These are phyloP conservation scores for Aspergillus egyptiacus DNA, from an alignment of 495 filamentous ascomycete genomes.

Conservation along the genomic window DNA sequence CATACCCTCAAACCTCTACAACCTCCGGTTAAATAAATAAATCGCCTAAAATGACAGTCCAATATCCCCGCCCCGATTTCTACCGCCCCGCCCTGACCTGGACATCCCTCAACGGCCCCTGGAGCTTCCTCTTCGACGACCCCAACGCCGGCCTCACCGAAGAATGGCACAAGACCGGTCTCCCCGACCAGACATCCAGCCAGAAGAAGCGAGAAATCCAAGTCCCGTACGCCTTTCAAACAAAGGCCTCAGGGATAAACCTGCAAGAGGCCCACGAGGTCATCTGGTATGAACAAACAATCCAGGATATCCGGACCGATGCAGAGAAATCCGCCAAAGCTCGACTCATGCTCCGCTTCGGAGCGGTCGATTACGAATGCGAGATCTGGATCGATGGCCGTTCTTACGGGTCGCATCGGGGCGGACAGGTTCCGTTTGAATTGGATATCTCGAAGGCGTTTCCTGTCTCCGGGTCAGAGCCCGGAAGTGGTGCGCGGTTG, in stretches of 20 bases:
- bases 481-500: constrained; percentile 7
- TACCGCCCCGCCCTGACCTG: constrained; percentile 44
- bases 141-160: constrained; percentile 39
- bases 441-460: constrained; percentile 29
- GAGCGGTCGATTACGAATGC: constrained; percentile 36
- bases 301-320: constrained; percentile 40
- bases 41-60: neutral
- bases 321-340: constrained; percentile 15
- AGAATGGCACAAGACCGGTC: constrained; percentile 26
- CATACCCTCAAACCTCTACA: too few species aligned
- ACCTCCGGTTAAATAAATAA: too few species aligned
- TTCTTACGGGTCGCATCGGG: constrained; percentile 23
- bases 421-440: constrained; percentile 37
- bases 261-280: constrained; percentile 53
- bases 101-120: constrained; percentile 48
- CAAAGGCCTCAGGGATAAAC: constrained; percentile 48
- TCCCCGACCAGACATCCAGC: constrained; percentile 16
- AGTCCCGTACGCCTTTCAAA: constrained; percentile 56
- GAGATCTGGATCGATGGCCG: constrained; percentile 28
- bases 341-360: constrained; percentile 30
- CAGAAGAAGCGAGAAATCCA: constrained; percentile 38
- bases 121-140: constrained; percentile 56
- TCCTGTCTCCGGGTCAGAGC: neutral
- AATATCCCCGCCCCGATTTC: constrained; percentile 49
- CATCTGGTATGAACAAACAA: constrained; percentile 51